Conservation (phyloP, 208 protist species). For the Novymonas esmeraldas region DNA sequence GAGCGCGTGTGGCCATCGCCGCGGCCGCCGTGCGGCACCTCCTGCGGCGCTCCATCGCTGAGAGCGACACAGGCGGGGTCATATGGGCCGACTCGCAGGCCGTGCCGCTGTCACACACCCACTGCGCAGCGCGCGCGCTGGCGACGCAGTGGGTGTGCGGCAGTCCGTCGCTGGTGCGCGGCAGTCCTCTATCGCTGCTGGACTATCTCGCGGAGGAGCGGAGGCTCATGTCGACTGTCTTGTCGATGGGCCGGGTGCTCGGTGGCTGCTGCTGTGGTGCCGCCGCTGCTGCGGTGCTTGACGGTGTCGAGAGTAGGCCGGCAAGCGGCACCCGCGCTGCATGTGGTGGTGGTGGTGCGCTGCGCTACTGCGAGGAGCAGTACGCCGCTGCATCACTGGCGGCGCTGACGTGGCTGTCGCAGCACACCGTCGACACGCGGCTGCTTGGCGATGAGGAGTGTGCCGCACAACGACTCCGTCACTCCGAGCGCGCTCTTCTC, state of each 20-base stretch:
- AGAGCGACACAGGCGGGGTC: too few species aligned
- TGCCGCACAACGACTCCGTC: background rate
- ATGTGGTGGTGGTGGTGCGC: too few species aligned
- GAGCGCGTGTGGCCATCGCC: slow-evolving; percentile 27
- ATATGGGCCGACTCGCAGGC: too few species aligned
- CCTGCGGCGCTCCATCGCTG: background rate
- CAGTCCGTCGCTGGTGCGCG: background rate
- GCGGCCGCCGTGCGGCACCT: slow-evolving; percentile 22
- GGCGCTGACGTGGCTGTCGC: slow-evolving; percentile 20
- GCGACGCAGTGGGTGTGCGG: slow-evolving; percentile 31
- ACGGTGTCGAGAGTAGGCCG: too few species aligned
- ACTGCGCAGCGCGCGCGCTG: slow-evolving; percentile 19
- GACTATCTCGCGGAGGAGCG: slow-evolving; percentile 18
- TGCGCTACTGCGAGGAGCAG: background rate
- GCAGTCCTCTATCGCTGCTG: background rate
- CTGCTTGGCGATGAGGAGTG: slow-evolving; percentile 7
- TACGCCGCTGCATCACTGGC: slow-evolving; percentile 10
- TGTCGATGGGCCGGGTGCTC: slow-evolving; percentile 4
- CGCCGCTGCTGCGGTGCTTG: too few species aligned
- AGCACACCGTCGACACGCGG: background rate
- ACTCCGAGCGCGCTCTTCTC: slow-evolving; percentile 2
- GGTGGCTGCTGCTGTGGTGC: background rate
- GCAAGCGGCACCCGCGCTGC: too few species aligned
- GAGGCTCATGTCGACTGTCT: slow-evolving; percentile 9
- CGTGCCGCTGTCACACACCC: too few species aligned